Percentiles rank a stretch among this genome's conserved stretches.
phyloP scores from a whole-genome alignment of 371 early-diverging fungal species.

The Mycotypha africana region DNA sequence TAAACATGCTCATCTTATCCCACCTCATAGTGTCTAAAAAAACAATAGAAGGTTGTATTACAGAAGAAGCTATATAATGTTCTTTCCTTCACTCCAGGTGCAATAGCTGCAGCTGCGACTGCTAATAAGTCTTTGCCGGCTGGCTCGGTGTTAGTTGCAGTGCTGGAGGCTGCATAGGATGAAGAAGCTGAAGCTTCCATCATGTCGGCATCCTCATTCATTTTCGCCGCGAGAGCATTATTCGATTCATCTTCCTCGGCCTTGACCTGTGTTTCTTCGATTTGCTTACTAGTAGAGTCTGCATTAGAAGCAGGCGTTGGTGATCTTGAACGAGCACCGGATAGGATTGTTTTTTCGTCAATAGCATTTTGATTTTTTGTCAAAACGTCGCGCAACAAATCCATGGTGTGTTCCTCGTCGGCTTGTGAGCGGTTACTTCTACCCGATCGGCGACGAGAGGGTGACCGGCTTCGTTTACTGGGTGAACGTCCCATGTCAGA shows the following conservation, averaged over 20 bases:
- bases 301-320: too few relatives aligned
- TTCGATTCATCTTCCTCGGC: not conserved
- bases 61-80: conserved; percentile 62
- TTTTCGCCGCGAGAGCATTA: not conserved
- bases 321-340: too few relatives aligned
- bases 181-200: too few relatives aligned
- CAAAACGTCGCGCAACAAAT: conserved; percentile 36
- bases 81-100: conserved; percentile 1
- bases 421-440: conserved; percentile 27
- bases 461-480: not conserved
- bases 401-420: conserved; percentile 35
- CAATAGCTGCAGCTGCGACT: conserved; percentile 22
- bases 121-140: conserved; percentile 6
- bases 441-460: conserved; percentile 11
- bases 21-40: conserved; percentile 86
- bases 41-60: conserved; percentile 50
- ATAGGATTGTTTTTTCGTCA: too few relatives aligned
- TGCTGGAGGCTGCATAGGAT: too few relatives aligned
- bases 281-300: too few relatives aligned
- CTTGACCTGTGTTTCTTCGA: not conserved
- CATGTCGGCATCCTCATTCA: not conserved
- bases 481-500: conserved; percentile 11
- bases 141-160: not conserved
- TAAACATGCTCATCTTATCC: not conserved
- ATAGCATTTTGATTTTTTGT: conserved; percentile 34